Percentiles rank a stretch among this genome's conserved stretches.
Evolutionary conservation across 73 alveolate genomes (phyloP).

Genomic region (Symbiodinium natans): DNA sequence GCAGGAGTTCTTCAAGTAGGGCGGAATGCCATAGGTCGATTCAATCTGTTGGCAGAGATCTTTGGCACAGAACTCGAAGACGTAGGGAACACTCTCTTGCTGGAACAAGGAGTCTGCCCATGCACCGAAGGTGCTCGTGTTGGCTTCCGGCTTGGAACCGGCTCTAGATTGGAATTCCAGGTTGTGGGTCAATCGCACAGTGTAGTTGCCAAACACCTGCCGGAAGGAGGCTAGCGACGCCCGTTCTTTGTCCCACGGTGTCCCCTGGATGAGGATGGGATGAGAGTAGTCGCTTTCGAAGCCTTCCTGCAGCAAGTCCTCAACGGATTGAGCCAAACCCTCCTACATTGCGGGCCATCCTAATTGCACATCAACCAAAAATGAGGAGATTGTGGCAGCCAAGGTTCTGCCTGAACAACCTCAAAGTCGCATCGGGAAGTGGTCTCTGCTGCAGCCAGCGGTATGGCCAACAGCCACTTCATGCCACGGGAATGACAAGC

Average conservation of each 20-base stretch:
- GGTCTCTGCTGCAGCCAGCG: background rate
- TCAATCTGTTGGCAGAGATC: slow-evolving; percentile 37
- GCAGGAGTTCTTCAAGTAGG: slow-evolving; percentile 27
- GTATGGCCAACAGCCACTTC: background rate
- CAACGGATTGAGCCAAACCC: no score
- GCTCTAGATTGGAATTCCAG: slow-evolving; percentile 37
- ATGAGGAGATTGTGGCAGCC: no score
- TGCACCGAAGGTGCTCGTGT: slow-evolving; percentile 34
- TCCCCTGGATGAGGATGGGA: slow-evolving; percentile 27
- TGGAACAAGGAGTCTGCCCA: slow-evolving; percentile 42
- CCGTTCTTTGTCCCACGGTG: background rate
- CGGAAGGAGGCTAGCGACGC: slow-evolving; percentile 29
- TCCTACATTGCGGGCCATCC: no score
- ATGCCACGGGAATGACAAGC: no score
- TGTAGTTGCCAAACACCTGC: background rate
- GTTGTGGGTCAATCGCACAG: slow-evolving; percentile 43
- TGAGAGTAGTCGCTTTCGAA: background rate
- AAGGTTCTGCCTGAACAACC: background rate
- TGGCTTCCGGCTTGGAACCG: slow-evolving; percentile 53
- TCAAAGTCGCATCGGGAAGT: background rate
- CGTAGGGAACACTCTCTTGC: slow-evolving; percentile 23
- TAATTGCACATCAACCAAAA: no score
- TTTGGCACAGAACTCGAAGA: slow-evolving; percentile 49
- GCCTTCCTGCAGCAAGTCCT: slow-evolving; percentile 48
- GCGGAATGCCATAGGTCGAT: slow-evolving; percentile 47